Base-by-base conservation (phyloP, 352 stramenopile genomes). In the Plasmopara halstedii region DNA sequence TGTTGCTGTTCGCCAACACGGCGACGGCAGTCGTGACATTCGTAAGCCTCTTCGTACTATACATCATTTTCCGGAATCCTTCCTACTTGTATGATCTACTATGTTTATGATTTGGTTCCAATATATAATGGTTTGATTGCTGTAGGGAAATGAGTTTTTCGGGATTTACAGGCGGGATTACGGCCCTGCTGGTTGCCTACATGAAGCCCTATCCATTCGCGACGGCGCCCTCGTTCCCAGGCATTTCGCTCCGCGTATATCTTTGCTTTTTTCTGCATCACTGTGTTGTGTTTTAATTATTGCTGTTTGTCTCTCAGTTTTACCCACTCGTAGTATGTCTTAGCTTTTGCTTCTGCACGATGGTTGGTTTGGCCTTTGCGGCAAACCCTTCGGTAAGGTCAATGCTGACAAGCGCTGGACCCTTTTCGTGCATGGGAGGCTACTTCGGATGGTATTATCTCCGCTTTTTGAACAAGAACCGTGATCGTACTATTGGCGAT, bases 361-460 rank as follows among this genome's bases (percentile, higher is more conserved):
- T 84, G 15, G 32, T 64, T 10, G 78, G 65, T 0, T 42, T 89
- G 2, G 17, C 46, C 18, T 71, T 69, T 10, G 56, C 59, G 0
- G 62, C 46, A 15, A 36, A 62, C 1, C 47, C 56, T 3, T 44
- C 70, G 11, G 33, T 88, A 29, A 75, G 64, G n/a, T 56, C 55
- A 4, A 65, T 73, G 13, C 51, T 91, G 2, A 52, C 86, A 34
- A 79, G 77, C 46, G 77, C 82, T 19, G 82, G 79, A 0, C 82
- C 82, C 10, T 90, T 79, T 44, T 83, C 82, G 20, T 40, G 83
- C 10, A 65, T 87, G 14, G 82, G 82, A 18, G 73, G 76, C 39
- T 94, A 67, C 58, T 83, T 90, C 46, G 79, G 79, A 10, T 94
- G 82, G 82, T 90, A 83, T 50, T 91, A 88, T 53, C 67, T 94